phyloP scores from a whole-genome alignment of 2,329 filamentous ascomycete species.

The Dothideomycetidae sp. region DNA sequence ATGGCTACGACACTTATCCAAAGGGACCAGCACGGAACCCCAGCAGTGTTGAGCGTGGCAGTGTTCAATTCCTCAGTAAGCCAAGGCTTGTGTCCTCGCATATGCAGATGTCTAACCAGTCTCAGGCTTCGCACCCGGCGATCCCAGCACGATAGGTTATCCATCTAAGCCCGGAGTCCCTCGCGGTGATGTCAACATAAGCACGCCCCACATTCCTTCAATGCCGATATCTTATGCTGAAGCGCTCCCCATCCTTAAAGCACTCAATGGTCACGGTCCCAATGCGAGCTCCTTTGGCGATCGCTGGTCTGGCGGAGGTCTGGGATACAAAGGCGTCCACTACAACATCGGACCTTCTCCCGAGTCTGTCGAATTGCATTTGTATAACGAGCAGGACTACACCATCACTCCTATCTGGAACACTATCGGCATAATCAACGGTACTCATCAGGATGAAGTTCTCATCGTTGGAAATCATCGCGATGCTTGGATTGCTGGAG shows the following conservation, averaged over 20 bases:
- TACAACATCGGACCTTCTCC: slow-evolving; percentile 81
- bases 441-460: slow-evolving; percentile 70
- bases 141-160: slow-evolving; percentile 89
- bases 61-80: slow-evolving; percentile 47
- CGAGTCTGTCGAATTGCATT: slow-evolving; percentile 42
- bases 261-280: slow-evolving; percentile 78
- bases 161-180: slow-evolving; percentile 82
- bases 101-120: slow-evolving; percentile 5
- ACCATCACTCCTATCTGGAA: slow-evolving; percentile 44
- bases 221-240: slow-evolving; percentile 81
- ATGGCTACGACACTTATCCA: slow-evolving; percentile 68
- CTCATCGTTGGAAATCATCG: slow-evolving; percentile 85
- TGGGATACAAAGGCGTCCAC: slow-evolving; percentile 64
- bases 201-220: slow-evolving; percentile 75
- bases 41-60: slow-evolving; percentile 80
- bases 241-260: slow-evolving; percentile 72
- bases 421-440: slow-evolving; percentile 84
- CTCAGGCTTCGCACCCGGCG: slow-evolving; percentile 44
- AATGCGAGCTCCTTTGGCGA: slow-evolving; percentile 58
- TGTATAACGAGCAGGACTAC: slow-evolving; percentile 37
- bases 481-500: slow-evolving; percentile 81
- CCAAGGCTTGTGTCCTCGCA: neutral
- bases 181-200: slow-evolving; percentile 52
- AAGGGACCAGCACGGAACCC: slow-evolving; percentile 73
- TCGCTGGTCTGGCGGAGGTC: slow-evolving; percentile 57